Base-by-base conservation (phyloP, 192 early-diverging fungal genomes). In the Rhizoclosmatium globosum region DNA sequence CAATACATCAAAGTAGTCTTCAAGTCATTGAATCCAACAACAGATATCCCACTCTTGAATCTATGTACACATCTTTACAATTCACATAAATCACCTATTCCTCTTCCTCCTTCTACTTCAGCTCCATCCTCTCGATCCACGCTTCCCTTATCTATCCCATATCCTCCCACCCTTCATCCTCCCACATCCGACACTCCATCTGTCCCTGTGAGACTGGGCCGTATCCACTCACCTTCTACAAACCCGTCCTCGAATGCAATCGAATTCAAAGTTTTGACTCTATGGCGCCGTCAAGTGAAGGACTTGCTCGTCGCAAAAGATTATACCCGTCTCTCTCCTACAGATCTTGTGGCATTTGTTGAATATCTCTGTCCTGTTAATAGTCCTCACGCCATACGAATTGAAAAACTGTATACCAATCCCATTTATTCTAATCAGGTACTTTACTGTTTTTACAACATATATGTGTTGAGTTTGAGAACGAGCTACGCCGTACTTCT, bases 341-440 rank as follows among this genome's bases (percentile, higher is more conserved):
- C 43, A 21, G 62, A 76, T 50, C 45, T 76, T 11, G 74, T 76
- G 3, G 64, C 74, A 13, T 76, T 76, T 76, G 74, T 66, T 2
- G 74, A 76, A 64, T 76, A 76, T 66, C 64, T 76, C 62, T 64
- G 66, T 46, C 74, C 74, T 2, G 46, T 67, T 56, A 3, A 56
- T 4, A 41, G 15, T 39, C 62, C 74, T 4, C 41, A 19, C 9
- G 48, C 64, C 23, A 15, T 76, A 6, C 73, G 73, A 7, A 74
- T 74, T 23, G 73, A 74, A 64, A 74, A 74, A 43, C 60, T 74
- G 15, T 17, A 23, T 4, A 74, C 73, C 11, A 68, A 68, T 44
- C 43, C 21, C 19, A 6, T 44, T 7, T 68, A 68, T 68, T 21
- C 6, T 13, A 23, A 68, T 43, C 46, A 68, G 67, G 31, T 15